Conservation (phyloP, 768 basidiomycete species). For the Leucocoprinus sp. region DNA sequence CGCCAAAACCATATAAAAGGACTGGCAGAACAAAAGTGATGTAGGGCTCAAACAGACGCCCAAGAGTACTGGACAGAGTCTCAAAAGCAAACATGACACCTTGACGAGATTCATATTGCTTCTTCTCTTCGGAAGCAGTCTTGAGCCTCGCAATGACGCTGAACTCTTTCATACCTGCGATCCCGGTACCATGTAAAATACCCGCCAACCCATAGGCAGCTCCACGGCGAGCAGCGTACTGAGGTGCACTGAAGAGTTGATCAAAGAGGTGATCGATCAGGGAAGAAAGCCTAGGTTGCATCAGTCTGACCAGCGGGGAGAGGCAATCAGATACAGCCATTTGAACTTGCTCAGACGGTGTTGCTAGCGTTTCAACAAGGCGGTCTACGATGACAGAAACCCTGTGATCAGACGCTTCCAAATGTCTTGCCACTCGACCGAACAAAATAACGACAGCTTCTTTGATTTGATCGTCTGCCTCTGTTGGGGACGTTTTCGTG, state of each 20-base stretch:
- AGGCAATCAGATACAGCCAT: slow-evolving; percentile 95
- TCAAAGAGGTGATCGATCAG: slow-evolving; percentile 74
- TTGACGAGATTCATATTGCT: slow-evolving; percentile 77
- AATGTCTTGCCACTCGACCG: slow-evolving; percentile 84
- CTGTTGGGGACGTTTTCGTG: slow-evolving; percentile 45
- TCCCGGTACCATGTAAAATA: slow-evolving; percentile 83
- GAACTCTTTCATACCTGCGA: slow-evolving; percentile 79
- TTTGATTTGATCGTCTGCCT: slow-evolving; percentile 80
- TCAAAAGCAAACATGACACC: slow-evolving; percentile 95
- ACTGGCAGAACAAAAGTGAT: slow-evolving; percentile 77
- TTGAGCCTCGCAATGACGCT: slow-evolving; percentile 67
- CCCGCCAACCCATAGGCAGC: slow-evolving; percentile 96
- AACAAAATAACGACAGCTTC: slow-evolving; percentile 94
- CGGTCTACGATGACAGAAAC: slow-evolving; percentile 78
- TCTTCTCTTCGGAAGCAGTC: slow-evolving; percentile 81
- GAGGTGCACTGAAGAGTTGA: slow-evolving; percentile 68
- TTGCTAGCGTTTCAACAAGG: slow-evolving; percentile 82
- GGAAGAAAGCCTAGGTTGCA: slow-evolving; percentile 47
- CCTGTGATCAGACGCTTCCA: slow-evolving; percentile 68
- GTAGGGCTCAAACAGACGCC: slow-evolving; percentile 91
- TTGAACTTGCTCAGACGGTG: slow-evolving; percentile 94
- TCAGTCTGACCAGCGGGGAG: slow-evolving; percentile 71
- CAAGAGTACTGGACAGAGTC: slow-evolving; percentile 78
- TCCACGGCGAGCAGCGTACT: slow-evolving; percentile 92
- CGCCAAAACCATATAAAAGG: slow-evolving; percentile 80